phyloP scores from a whole-genome alignment of 2,329 filamentous ascomycete species.

The Sporothrix inflata region DNA sequence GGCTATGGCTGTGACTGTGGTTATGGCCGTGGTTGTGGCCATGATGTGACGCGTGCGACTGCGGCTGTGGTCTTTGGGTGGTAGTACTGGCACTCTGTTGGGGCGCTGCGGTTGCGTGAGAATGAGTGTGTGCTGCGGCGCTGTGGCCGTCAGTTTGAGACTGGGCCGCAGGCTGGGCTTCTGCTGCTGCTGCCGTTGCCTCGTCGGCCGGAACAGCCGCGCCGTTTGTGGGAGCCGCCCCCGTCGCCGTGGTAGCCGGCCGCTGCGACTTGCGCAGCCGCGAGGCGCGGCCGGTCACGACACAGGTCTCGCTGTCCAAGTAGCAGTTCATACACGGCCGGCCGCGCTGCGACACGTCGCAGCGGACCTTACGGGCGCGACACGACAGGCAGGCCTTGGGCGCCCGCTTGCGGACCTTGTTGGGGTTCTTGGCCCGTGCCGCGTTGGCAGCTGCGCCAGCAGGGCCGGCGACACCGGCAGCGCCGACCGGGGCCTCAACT shows the following conservation, averaged over 20 bases:
- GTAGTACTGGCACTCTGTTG: not conserved
- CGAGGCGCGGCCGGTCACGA: constrained; percentile 32
- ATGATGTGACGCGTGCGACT: not conserved
- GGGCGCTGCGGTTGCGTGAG: not conserved
- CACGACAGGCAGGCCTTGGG: constrained; percentile 57
- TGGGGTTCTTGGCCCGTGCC: constrained; percentile 48
- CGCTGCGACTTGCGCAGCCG: constrained; percentile 29
- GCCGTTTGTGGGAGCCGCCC: not conserved
- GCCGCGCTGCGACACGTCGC: constrained; percentile 52
- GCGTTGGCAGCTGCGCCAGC: constrained; percentile 39
- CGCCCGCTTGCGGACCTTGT: constrained; percentile 53
- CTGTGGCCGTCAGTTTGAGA: not conserved
- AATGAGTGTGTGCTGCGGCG: not conserved
- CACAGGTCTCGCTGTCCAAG: constrained; percentile 51
- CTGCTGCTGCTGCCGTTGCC: not conserved
- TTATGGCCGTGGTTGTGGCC: constrained; percentile 13
- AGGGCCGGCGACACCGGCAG: not conserved
- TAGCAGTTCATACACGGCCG: constrained; percentile 57
- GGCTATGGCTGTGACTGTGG: not conserved
- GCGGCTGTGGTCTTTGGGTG: not conserved
- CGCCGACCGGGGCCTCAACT: not conserved
- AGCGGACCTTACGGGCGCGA: constrained; percentile 55
- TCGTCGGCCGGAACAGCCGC: not conserved
- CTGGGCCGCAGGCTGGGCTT: not conserved
- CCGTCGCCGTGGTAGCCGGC: not conserved